Base-by-base conservation (phyloP, 192 early-diverging fungal species). In the Allomyces arbusculus region DNA sequence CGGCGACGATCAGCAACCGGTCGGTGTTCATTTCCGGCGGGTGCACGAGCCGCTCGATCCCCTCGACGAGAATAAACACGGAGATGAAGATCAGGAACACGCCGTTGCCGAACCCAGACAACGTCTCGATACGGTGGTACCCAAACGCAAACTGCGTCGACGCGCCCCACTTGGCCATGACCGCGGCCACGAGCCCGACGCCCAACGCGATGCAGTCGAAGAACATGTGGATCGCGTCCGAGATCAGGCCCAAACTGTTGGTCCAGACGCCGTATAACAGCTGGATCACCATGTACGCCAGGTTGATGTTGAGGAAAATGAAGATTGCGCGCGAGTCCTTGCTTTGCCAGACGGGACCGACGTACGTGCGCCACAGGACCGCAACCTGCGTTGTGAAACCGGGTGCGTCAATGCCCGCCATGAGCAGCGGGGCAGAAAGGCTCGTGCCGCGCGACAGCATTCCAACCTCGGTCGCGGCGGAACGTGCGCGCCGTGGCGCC, bases 171-270 rank as follows among this genome's bases (percentile, higher is more conserved):
- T 90, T 92, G 66, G 85, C 84, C 80, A 94, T 86, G 1, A 95
- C 90, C 2, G 88, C 83, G 10, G 94, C 94, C 64, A 87, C 78
- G 10, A 97, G 73, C 25, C 89, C 89, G 43, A 95, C 82, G 3
- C 86, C 88, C 68, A 97, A 70, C 8, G 92, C 92, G 72, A 94
- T 78, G 65, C 90, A 93, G 75, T 97, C 94, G 76, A 97, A 97
- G 66, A 95, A 83, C 94, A 97, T 97, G 74, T 97, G 94, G 64
- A 94, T 90, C 20, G 94, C 94, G 75, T 97, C 94, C 28, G 92
- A 91, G 23, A 91, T 91, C 24, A 97, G 80, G 8, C 92, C 91
- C 62, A 97, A 77, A 71, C 85, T 87, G 76, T 90, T 90, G 61
- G 87, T 87, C 74, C 82, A 85, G 26, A 86, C 78, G 61, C 88